These are phyloP conservation scores for Cytospora paraplurivora DNA, from an alignment of 2,329 filamentous ascomycete species.

Conservation along the genomic window DNA sequence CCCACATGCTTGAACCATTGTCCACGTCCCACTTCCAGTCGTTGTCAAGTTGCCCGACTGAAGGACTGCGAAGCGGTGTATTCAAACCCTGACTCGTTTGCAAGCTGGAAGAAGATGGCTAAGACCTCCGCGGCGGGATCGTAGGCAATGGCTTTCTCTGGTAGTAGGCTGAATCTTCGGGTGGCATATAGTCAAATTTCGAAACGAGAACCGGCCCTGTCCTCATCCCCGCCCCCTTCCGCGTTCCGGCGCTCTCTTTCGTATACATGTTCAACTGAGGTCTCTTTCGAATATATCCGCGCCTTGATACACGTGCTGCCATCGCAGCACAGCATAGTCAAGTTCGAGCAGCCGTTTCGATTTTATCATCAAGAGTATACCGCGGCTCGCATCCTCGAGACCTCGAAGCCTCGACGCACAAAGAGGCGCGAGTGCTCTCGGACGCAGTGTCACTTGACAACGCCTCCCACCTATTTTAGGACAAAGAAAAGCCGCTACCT, in stretches of 20 bases:
- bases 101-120: conserved; percentile 12
- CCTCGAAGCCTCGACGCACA: not conserved
- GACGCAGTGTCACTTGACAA: not conserved
- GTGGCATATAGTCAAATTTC: conserved; percentile 5
- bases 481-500: not conserved
- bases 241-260: conserved; percentile 1
- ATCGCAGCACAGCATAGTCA: not conserved
- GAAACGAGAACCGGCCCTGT: not conserved
- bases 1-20: not conserved
- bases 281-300: conserved; percentile 1
- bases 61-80: not conserved
- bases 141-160: conserved; percentile 25
- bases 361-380: not conserved
- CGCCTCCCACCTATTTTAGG: not conserved
- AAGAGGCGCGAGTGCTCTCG: not conserved
- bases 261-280: conserved; percentile 7
- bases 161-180: conserved; percentile 18
- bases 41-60: conserved; percentile 1
- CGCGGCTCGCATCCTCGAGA: not conserved
- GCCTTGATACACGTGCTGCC: not conserved
- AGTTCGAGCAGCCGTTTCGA: not conserved
- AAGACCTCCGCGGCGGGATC: conserved; percentile 12
- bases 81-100: conserved; percentile 6
- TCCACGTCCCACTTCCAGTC: conserved; percentile 24
- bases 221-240: not conserved